phyloP scores from a whole-genome alignment of 208 protist genomes.

The Wallacemonas sp. region DNA sequence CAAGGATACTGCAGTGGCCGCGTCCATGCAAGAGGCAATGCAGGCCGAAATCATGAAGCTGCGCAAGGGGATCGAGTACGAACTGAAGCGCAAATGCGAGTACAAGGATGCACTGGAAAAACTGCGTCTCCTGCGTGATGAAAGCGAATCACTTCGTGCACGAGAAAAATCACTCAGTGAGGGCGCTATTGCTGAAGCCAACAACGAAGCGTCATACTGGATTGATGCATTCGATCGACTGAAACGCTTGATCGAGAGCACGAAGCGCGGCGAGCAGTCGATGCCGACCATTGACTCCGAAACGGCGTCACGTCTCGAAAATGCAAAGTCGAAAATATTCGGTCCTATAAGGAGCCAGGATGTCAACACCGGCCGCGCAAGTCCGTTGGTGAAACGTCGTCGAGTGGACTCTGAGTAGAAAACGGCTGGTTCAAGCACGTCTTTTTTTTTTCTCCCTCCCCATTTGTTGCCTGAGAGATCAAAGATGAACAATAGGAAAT shows the following conservation, averaged over 20 bases:
- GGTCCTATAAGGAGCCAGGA: conserved; percentile 22
- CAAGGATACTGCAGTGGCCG: conserved; percentile 22
- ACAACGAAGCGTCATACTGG: conserved; percentile 77
- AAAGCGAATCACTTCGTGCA: conserved; percentile 56
- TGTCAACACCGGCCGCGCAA: conserved; percentile 14
- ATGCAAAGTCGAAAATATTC: conserved; percentile 36
- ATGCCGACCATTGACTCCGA: conserved; percentile 53
- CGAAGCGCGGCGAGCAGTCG: background rate
- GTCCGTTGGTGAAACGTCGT: conserved; percentile 24
- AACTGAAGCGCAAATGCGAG: conserved; percentile 67
- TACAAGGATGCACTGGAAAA: conserved; percentile 79
- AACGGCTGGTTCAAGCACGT: background rate
- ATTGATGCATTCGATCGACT: conserved; percentile 75
- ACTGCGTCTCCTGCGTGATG: conserved; percentile 54
- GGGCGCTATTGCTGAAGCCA: conserved; percentile 68
- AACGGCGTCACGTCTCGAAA: conserved; percentile 48
- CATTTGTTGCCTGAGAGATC: no score
- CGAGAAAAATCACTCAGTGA: conserved; percentile 55
- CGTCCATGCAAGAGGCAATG: conserved; percentile 4
- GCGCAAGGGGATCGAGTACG: conserved; percentile 56
- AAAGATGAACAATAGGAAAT: no score
- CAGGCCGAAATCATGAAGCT: conserved; percentile 45
- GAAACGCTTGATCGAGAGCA: conserved; percentile 54
- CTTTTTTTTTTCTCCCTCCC: conserved; percentile 18
- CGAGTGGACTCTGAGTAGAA: conserved; percentile 11